Base-by-base conservation (phyloP, 2,329 filamentous ascomycete genomes). In the Peltaster fructicola region DNA sequence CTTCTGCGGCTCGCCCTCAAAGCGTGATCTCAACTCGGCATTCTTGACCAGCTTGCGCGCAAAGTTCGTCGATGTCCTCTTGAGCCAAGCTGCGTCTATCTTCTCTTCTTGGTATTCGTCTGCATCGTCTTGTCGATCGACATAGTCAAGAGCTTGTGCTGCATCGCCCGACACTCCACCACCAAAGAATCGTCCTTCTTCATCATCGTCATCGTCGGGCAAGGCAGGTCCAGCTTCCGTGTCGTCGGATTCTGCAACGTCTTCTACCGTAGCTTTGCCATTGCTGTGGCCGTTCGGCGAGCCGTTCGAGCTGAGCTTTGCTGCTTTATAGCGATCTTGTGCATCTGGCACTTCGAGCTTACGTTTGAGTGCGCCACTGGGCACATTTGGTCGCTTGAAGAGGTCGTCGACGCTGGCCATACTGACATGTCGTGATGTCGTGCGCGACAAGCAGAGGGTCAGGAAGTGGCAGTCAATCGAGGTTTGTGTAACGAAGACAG, bases 131-230 rank as follows among this genome's bases (percentile, higher is more conserved):
- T 68, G 62, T 29, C 66, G 59, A 33, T 93, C 81, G 33, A 98
- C 69, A 45, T 76, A 95, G 51, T 95, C 78, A 43, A 98, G 64
- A 11, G 88, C 79, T 39, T 82, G 68, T 3, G 72, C 73, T 36
- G 90, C 81, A 37, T 80, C 65, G 30, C 73, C 65, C 14, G 75
- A 80, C 40, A 98, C 75, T 16, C 88, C 88, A 26, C 82, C 79
- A 20, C 85, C 88, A 41, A 93, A 98, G 58, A 98, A 98, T 7
- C 88, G 73, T 1, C 85, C 88, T 35, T 91, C 88, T 26, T 92
- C 81, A 40, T 92, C 84, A 37, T 85, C 78, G 8, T 52, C 56
- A 49, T 57, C 52, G 20, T 61, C 59, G 3, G 47, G 47, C 9
- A 49, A 37, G 12, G 42, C 38, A 2, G 48, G 48, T 4, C 48